Conservation (phyloP, 2,329 filamentous ascomycete species). For the Chaetomiaceae sp. region DNA sequence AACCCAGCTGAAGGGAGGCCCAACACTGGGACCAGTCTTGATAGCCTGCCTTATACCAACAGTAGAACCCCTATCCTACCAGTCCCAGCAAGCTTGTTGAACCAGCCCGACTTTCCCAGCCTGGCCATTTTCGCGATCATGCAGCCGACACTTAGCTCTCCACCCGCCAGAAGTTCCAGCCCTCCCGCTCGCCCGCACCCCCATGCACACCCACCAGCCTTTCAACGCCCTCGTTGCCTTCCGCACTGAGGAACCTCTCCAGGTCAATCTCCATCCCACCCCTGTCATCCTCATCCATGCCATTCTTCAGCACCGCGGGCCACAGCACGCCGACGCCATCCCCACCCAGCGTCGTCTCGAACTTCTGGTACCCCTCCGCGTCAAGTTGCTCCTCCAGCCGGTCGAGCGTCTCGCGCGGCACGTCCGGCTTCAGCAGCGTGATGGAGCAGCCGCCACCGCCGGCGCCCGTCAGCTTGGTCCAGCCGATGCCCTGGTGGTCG, state of each 20-base stretch:
- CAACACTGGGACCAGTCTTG: no score
- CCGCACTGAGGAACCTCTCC: conserved; percentile 73
- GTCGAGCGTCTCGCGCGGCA: conserved; percentile 49
- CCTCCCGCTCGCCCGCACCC: conserved; percentile 61
- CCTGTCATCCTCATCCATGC: conserved; percentile 66
- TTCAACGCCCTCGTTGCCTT: conserved; percentile 81
- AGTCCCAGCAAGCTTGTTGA: no score
- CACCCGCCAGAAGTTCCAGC: conserved; percentile 82
- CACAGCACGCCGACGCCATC: conserved; percentile 92
- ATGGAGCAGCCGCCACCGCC: conserved; percentile 96
- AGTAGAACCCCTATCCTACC: no score
- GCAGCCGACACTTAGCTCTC: conserved; percentile 35
- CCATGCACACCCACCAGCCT: conserved; percentile 74
- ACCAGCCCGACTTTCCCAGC: background rate
- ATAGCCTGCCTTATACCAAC: no score
- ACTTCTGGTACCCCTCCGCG: conserved; percentile 71
- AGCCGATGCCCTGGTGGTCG: conserved; percentile 82
- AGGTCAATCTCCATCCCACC: conserved; percentile 90
- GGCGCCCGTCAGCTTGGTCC: conserved; percentile 95
- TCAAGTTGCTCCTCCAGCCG: conserved; percentile 60
- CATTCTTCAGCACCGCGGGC: conserved; percentile 85
- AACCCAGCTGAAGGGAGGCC: no score
- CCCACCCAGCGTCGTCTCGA: conserved; percentile 83
- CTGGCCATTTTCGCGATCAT: background rate
- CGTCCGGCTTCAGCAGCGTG: conserved; percentile 70